These are phyloP conservation scores for Furculomyces boomerangus DNA, from an alignment of 371 early-diverging fungal genomes.

Conservation along the genomic window DNA sequence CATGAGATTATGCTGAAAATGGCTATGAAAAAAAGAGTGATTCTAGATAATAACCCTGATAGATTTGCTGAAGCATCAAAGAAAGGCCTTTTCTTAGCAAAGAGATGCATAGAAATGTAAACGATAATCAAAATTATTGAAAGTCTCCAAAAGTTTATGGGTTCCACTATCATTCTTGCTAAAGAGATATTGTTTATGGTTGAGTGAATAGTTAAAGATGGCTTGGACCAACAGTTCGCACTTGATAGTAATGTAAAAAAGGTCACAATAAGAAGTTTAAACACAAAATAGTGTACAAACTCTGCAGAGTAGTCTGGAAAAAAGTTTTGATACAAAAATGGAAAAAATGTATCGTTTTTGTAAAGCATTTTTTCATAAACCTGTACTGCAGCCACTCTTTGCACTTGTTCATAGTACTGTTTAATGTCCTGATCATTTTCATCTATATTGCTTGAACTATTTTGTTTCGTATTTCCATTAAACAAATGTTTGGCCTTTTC, in stretches of 20 bases:
- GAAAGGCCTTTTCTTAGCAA: slow-evolving; percentile 19
- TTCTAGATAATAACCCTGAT: slow-evolving; percentile 7
- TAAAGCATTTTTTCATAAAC: slow-evolving; percentile 24
- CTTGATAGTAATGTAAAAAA: slow-evolving; percentile 26
- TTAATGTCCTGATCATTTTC: not conserved
- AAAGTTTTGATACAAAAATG: slow-evolving; percentile 30
- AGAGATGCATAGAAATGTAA: slow-evolving; percentile 16
- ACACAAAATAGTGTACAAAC: slow-evolving; percentile 28
- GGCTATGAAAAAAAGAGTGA: not conserved
- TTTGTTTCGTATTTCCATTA: no score
- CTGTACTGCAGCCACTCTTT: slow-evolving; percentile 21
- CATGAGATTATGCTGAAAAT: not conserved
- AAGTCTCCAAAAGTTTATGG: slow-evolving; percentile 26
- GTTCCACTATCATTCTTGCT: slow-evolving; percentile 7
- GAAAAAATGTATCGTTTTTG: slow-evolving; percentile 29
- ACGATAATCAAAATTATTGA: slow-evolving; percentile 21
- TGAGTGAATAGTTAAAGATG: not conserved
- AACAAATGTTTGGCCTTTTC: no score
- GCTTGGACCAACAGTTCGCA: slow-evolving; percentile 30
- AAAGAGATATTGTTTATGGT: not conserved
- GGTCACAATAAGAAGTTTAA: slow-evolving; percentile 28
- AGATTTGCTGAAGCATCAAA: slow-evolving; percentile 23
- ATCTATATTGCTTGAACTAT: no score
- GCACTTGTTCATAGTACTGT: not conserved
- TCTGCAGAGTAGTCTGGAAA: slow-evolving; percentile 29